These are phyloP conservation scores for Arthrobotrys megalospora DNA, from an alignment of 2,329 filamentous ascomycete species.

Conservation along the genomic window DNA sequence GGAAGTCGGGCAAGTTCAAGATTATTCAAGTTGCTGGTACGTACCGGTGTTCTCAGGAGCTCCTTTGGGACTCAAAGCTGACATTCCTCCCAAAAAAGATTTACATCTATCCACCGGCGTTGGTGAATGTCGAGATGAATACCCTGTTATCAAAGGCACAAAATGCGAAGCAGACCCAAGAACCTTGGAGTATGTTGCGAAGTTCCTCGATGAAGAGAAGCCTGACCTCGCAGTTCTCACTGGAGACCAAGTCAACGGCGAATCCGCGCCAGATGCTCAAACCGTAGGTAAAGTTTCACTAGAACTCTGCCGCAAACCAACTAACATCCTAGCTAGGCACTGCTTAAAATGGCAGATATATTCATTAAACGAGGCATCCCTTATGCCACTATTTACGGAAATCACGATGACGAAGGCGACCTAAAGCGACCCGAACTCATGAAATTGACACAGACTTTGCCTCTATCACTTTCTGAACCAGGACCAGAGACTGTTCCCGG, in stretches of 20 bases:
- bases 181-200: constrained; percentile 88
- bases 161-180: constrained; percentile 91
- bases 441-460: constrained; percentile 86
- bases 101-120: constrained; percentile 92
- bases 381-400: constrained; percentile 94
- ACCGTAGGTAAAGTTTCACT: constrained; percentile 72
- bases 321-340: constrained; percentile 73
- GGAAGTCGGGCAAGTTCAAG: constrained; percentile 93
- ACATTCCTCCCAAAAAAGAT: constrained; percentile 70
- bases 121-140: constrained; percentile 86
- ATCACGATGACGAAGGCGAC: constrained; percentile 93
- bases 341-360: constrained; percentile 91
- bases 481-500: constrained; percentile 84
- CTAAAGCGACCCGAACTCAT: constrained; percentile 84
- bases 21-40: constrained; percentile 86
- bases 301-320: constrained; percentile 5
- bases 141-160: constrained; percentile 72
- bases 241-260: constrained; percentile 96
- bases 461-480: constrained; percentile 87
- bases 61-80: constrained; percentile 1
- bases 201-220: constrained; percentile 89
- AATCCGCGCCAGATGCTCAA: constrained; percentile 90
- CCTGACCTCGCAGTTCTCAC: constrained; percentile 92
- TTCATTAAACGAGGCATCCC: constrained; percentile 90
- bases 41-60: not conserved